Percentiles rank a stretch among this genome's conserved stretches.
Conservation (phyloP, 2,329 filamentous ascomycete species). For the Penicillium corylophilum region DNA sequence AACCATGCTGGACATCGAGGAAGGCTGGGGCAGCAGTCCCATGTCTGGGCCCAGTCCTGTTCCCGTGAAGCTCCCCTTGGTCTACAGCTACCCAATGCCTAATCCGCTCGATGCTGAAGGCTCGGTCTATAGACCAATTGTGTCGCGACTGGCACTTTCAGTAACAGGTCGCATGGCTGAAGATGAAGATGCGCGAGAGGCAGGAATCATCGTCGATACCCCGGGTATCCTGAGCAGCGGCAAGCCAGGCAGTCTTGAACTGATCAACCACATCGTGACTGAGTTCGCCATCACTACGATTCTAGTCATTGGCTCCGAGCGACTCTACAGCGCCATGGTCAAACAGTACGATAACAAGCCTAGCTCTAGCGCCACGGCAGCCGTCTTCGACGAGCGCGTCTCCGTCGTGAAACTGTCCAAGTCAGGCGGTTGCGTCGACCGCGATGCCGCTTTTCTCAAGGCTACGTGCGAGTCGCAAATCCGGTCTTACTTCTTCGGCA, state of each 20-base stretch:
- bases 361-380: slow-evolving; percentile 46
- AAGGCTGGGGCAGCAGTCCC: slow-evolving; percentile 85
- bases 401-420: slow-evolving; percentile 76
- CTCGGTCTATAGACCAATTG: slow-evolving; percentile 69
- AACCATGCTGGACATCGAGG: slow-evolving; percentile 81
- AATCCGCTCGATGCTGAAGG: slow-evolving; percentile 68
- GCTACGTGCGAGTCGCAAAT: slow-evolving; percentile 72
- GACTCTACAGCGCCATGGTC: slow-evolving; percentile 71
- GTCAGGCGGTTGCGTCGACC: slow-evolving; percentile 79
- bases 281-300: slow-evolving; percentile 75
- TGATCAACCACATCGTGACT: slow-evolving; percentile 75
- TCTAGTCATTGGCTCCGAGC: slow-evolving; percentile 76
- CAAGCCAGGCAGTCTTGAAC: slow-evolving; percentile 65
- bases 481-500: slow-evolving; percentile 92
- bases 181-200: slow-evolving; percentile 66
- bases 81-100: slow-evolving; percentile 80
- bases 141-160: slow-evolving; percentile 74
- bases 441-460: slow-evolving; percentile 73
- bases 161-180: slow-evolving; percentile 75
- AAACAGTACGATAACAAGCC: slow-evolving; percentile 62
- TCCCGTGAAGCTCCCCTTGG: slow-evolving; percentile 87
- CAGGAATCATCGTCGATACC: slow-evolving; percentile 84
- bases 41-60: slow-evolving; percentile 86
- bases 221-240: slow-evolving; percentile 67
- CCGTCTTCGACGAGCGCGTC: slow-evolving; percentile 62